Base-by-base conservation (phyloP, 2,329 filamentous ascomycete genomes). In the Neocucurbitaria cava region DNA sequence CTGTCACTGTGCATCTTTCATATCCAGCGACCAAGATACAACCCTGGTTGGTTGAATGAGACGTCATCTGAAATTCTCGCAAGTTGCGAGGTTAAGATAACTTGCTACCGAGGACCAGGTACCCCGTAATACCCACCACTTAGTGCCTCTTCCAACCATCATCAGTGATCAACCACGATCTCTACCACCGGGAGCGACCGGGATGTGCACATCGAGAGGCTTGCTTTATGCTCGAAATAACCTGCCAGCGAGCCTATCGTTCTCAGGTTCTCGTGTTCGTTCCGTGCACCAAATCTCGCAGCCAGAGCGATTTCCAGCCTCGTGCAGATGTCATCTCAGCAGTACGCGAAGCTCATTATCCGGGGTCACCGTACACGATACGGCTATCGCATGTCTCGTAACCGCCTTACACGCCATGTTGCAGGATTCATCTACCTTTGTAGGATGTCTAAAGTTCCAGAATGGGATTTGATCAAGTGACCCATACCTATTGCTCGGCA, bases 361-460 rank as follows among this genome's bases (percentile, higher is more conserved):
- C 9, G 13, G 30, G 30, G 8, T 11, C 24, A 13, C n/a, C 35
- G 35, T 21, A 18, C n/a, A 38, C 35, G 11, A 38, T 9, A 17
- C n/a, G 35, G 35, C 13, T 31, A 11, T 31, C 8, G 10, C 8
- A 31, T 15, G 9, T 31, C 7, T 11, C 35, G 15, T 11, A 18
- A 38, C 35, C n/a, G 40, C 40, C 20, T 21, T 28, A 24, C 40
- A 13, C 24, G 40, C 40, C 40, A 49, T n/a, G 28, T 28, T 58
- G 41, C 64, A 62, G 50, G 62, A 58, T 54, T 58, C 35, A 64
- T 61, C 65, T 62, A n/a, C n/a, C n/a, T n/a, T n/a, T n/a, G n/a
- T 49, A 56, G 65, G 28, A 54, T n/a, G 17, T 13, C 24, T 21
- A 28, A 47, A 43, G 58, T 68, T 67, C 65, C 53, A 56, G 62